Conservation (phyloP, 164 flowering plant genomes). For the Protea cynaroides region DNA sequence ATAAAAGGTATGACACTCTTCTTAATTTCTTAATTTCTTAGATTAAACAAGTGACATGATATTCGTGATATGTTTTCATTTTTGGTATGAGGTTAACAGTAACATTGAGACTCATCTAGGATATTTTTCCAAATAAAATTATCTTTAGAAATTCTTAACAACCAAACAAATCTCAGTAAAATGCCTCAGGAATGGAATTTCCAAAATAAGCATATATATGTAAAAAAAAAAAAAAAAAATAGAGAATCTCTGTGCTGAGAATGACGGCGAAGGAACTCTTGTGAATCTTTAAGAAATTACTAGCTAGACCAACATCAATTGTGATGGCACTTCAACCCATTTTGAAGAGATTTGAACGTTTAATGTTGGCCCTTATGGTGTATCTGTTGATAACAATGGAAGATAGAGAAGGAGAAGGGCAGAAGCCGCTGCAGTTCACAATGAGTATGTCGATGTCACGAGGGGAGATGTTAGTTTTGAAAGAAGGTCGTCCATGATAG, state of each 20-base stretch:
- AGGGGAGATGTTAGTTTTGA: conserved; percentile 43
- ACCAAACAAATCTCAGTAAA: too few species aligned
- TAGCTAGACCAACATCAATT: conserved; percentile 45
- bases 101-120: too few species aligned
- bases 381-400: conserved; percentile 52
- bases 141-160: too few species aligned
- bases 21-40: too few species aligned
- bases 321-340: conserved; percentile 81
- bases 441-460: conserved; percentile 49
- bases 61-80: too few species aligned
- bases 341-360: conserved; percentile 56
- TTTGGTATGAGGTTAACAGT: too few species aligned
- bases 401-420: conserved; percentile 61
- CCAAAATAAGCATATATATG: too few species aligned
- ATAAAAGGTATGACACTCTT: too few species aligned
- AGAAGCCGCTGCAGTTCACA: conserved; percentile 64
- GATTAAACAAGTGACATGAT: too few species aligned
- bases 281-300: conserved; percentile 29
- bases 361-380: conserved; percentile 45
- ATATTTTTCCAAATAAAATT: too few species aligned
- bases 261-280: conserved; percentile 43
- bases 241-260: conserved; percentile 62
- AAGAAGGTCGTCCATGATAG: conserved; percentile 53
- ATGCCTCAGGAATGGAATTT: too few species aligned
- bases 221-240: too few species aligned